These are phyloP conservation scores for Chlorella sp. DNA, from an alignment of 139 green algal species.

Conservation along the genomic window DNA sequence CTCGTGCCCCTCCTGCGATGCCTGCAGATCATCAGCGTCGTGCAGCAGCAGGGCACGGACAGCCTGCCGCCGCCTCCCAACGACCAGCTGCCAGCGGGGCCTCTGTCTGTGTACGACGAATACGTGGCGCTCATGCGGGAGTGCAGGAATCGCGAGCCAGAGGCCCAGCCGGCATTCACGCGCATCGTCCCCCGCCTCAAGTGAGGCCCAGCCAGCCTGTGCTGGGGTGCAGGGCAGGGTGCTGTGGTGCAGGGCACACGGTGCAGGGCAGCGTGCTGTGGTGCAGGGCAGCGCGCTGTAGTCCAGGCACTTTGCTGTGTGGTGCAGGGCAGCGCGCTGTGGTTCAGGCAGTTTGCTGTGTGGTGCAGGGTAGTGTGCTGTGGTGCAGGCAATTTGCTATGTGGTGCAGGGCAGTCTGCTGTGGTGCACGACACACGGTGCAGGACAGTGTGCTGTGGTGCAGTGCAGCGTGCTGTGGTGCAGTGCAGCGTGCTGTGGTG, in stretches of 20 bases:
- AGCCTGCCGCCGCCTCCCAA: neutral
- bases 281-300: neutral
- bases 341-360: neutral
- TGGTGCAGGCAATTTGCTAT: too few species aligned
- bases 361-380: neutral
- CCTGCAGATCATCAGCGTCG: constrained; percentile 2
- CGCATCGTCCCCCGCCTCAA: neutral
- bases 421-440: too few species aligned
- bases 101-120: neutral
- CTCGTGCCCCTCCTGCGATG: neutral
- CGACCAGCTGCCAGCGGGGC: neutral
- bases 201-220: neutral
- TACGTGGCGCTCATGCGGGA: neutral
- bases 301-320: neutral
- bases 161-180: neutral
- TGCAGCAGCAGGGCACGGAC: neutral
- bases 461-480: neutral
- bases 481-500: neutral
- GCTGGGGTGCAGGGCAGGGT: neutral
- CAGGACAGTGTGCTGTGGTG: neutral
- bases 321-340: neutral
- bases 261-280: neutral
- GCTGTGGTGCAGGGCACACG: too few species aligned
- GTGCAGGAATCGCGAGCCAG: neutral
- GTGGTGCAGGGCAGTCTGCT: too few species aligned